Evolutionary conservation across 345 rosid genomes (phyloP).

Genomic region (Heritiera littoralis): DNA sequence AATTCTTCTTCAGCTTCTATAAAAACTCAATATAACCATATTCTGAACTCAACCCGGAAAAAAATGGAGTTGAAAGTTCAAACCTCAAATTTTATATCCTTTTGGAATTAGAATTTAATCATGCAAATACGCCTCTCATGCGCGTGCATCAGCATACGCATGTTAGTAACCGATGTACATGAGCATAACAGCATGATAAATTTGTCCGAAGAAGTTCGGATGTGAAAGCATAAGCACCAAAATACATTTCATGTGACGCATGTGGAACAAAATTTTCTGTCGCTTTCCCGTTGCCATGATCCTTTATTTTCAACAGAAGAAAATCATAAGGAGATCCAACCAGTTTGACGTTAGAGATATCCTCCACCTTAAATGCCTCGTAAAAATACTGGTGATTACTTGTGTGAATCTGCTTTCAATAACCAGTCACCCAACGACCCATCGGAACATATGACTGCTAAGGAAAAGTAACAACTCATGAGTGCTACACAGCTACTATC

Average conservation of each 20-base stretch:
- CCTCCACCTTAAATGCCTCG: not conserved
- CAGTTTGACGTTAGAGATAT: not conserved
- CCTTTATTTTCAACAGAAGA: not conserved
- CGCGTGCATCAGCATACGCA: not conserved
- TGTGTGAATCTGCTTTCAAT: not conserved
- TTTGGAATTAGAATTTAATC: not conserved
- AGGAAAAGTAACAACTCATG: conserved; percentile 1
- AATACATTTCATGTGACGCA: not conserved
- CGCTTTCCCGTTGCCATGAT: not conserved
- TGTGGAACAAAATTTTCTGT: not conserved
- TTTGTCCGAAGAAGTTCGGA: not conserved
- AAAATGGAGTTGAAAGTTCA: not conserved
- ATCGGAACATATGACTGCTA: not conserved
- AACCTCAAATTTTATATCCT: not conserved
- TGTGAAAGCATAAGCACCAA: conserved; percentile 1
- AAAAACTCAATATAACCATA: too few species aligned
- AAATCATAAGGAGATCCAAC: not conserved
- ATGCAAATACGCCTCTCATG: not conserved
- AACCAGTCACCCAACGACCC: not conserved
- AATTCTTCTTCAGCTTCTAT: not conserved
- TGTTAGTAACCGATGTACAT: not conserved
- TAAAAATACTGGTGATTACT: not conserved
- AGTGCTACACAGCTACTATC: not conserved
- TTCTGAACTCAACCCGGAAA: not conserved
- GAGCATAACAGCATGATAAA: not conserved